Conservation (phyloP, 2,329 filamentous ascomycete genomes). For the Aspergillus brasiliensis region DNA sequence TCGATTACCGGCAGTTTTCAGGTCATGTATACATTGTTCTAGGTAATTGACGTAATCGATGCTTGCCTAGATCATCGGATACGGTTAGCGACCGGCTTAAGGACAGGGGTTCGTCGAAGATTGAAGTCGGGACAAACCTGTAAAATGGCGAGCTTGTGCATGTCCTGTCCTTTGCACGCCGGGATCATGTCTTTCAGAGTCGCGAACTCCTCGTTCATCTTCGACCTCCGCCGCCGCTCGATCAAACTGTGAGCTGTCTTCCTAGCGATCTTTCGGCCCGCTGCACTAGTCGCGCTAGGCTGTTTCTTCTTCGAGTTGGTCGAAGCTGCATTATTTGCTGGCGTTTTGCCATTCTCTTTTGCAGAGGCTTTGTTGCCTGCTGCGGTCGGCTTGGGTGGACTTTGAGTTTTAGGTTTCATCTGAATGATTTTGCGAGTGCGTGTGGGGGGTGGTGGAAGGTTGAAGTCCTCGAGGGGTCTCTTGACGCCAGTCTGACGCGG, state of each 20-base stretch:
- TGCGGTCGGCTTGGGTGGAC: conserved; percentile 47
- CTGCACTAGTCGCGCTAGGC: conserved; percentile 72
- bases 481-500: conserved; percentile 40
- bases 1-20: conserved; percentile 60
- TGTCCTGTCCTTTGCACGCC: conserved; percentile 87
- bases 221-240: conserved; percentile 82
- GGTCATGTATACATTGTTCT: conserved; percentile 79
- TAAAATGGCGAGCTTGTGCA: conserved; percentile 95
- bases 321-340: conserved; percentile 23
- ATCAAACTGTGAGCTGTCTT: conserved; percentile 97
- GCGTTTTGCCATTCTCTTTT: conserved; percentile 28
- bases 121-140: conserved; percentile 63
- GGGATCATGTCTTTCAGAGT: conserved; percentile 94
- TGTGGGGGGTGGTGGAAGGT: conserved; percentile 87
- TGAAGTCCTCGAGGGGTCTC: conserved; percentile 58
- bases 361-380: conserved; percentile 23
- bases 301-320: conserved; percentile 72
- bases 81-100: conserved; percentile 9
- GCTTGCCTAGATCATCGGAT: conserved; percentile 65
- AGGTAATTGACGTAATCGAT: conserved; percentile 96
- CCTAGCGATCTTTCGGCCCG: conserved; percentile 89
- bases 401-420: conserved; percentile 74
- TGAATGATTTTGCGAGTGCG: conserved; percentile 95
- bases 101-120: conserved; percentile 7
- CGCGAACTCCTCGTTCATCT: conserved; percentile 98